These are phyloP conservation scores for Kalaharituber pfeilii DNA, from an alignment of 2,329 filamentous ascomycete genomes.

Conservation along the genomic window DNA sequence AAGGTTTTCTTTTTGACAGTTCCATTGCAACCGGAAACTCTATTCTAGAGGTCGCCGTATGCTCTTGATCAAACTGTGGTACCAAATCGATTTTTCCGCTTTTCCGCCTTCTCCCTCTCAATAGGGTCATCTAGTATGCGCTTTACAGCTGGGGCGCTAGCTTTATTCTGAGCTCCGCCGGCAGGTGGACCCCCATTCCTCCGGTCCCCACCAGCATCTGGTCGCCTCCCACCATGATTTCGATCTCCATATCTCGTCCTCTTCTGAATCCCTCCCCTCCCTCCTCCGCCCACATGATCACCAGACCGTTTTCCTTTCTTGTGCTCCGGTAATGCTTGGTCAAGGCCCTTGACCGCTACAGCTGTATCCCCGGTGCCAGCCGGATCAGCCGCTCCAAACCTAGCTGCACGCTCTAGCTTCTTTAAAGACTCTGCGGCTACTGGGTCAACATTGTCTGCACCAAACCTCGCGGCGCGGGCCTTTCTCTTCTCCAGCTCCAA, in stretches of 20 bases:
- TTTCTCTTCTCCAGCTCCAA: slow-evolving; percentile 15
- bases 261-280: slow-evolving; percentile 9
- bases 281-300: slow-evolving; percentile 10
- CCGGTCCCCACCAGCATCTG: background rate
- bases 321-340: slow-evolving; percentile 13
- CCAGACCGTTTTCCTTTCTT: slow-evolving; percentile 12
- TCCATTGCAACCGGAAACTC: too few species aligned
- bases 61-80: too few species aligned
- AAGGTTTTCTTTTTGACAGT: too few species aligned
- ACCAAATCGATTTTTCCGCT: slow-evolving; percentile 13
- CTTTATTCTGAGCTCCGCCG: slow-evolving; percentile 1
- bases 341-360: slow-evolving; percentile 9
- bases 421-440: slow-evolving; percentile 6
- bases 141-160: slow-evolving; percentile 2
- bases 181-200: background rate
- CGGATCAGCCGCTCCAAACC: slow-evolving; percentile 7
- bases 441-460: slow-evolving; percentile 5
- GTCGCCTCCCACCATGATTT: background rate
- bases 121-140: slow-evolving; percentile 8
- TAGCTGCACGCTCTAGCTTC: slow-evolving; percentile 12
- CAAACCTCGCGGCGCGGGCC: slow-evolving; percentile 14
- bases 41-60: too few species aligned
- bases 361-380: slow-evolving; percentile 3
- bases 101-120: slow-evolving; percentile 15
- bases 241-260: background rate